Evolutionary conservation across 345 rosid species (phyloP), one percentile per base, ranked within the genome.

Genomic region (Eucalyptus grandis): DNA sequence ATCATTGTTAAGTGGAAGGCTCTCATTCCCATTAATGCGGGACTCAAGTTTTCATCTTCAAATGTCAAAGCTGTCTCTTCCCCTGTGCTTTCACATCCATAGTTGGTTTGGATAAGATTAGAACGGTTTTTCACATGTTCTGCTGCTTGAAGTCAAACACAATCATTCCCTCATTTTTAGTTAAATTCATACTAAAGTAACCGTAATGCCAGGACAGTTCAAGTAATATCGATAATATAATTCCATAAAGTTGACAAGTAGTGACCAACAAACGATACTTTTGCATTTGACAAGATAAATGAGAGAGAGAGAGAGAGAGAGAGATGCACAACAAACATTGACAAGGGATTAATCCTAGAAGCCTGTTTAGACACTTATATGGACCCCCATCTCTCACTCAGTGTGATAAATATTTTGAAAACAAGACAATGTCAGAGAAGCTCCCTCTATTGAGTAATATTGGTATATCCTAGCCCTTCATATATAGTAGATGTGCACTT

Each of bases 31-130:
- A 60, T 91, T 94, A 86, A 89, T 91, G 15, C 53, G 80, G 89
- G 92, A 85, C 89, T 92, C 37, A 89, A 65, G 87, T 89, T 86
- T 40, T 95, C 96, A 14, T 94, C 88, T 56, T 93, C 95, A 83
- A 89, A 93, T 15, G 77, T 90, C 87, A 93, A 89, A 65, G 93
- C 90, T 15, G 89, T 90, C 88, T 94, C 96, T 89, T 96, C 98
- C 5, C 89, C 89, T 86, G 89, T 92, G 67, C 90, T 92, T 92
- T 93, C 96, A 40, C 93, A 94, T 86, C 92, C 94, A n/a, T 91
- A 82, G 87, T 77, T 88, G 43, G 87, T 62, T 87, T 91, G 91
- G 49, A 80, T 91, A 19, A 86, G 44, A 87, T 93, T 94, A 37
- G 92, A 90, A 37, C 89, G 95, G 89, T 91, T 94, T 44, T 40